Conservation (phyloP, 495 filamentous ascomycete species). For the Podospora bellae-mahoneyi region DNA sequence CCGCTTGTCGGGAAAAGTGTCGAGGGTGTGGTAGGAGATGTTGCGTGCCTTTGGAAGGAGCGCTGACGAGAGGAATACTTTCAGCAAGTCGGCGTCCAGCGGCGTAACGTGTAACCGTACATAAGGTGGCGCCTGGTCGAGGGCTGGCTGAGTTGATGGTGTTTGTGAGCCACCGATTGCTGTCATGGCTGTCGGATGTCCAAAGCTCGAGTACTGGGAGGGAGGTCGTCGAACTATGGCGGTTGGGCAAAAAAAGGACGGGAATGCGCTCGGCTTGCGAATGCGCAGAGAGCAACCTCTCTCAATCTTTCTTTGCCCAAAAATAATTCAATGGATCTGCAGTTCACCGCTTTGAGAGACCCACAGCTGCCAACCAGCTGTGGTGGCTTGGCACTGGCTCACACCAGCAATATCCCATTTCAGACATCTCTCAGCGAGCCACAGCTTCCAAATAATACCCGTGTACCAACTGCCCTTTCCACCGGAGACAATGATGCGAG, state of each 20-base stretch:
- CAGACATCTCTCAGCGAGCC: neutral
- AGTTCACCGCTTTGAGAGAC: neutral
- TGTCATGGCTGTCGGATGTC: conserved; percentile 21
- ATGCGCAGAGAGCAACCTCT: neutral
- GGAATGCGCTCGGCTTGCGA: neutral
- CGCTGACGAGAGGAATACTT: conserved; percentile 62
- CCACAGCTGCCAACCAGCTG: neutral
- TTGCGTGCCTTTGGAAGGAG: conserved; percentile 64
- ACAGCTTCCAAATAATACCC: too few species aligned
- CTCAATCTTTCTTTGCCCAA: neutral
- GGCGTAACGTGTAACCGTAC: conserved; percentile 81
- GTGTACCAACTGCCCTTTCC: neutral
- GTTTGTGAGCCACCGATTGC: neutral
- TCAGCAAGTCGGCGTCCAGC: conserved; percentile 66
- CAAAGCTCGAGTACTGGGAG: neutral
- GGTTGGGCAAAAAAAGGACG: neutral
- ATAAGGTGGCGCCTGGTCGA: conserved; percentile 17
- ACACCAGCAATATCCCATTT: neutral
- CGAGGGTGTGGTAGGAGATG: conserved; percentile 76
- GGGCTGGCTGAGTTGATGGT: neutral
- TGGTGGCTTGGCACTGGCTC: neutral
- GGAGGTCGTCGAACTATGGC: neutral
- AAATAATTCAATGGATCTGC: neutral
- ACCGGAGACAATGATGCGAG: neutral
- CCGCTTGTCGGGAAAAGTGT: conserved; percentile 82